Evolutionary conservation across 257 asterid genomes (phyloP).

Genomic region (Solanum virginianum): DNA sequence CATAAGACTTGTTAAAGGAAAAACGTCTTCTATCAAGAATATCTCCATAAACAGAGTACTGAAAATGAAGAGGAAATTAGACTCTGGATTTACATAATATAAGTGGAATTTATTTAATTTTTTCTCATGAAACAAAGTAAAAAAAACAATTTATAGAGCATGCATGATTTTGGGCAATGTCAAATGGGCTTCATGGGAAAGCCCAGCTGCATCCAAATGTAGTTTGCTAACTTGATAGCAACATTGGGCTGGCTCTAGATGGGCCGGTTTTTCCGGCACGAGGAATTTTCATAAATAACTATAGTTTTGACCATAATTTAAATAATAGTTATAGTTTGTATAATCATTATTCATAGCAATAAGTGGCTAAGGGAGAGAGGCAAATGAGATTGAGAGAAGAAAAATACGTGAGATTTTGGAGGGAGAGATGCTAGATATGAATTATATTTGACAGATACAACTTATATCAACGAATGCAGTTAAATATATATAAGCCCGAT

Average conservation of each 20-base stretch:
- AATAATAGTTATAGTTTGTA: no score
- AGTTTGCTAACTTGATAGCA: background rate
- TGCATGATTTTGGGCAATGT: background rate
- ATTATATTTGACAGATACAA: no score
- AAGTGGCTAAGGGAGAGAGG: no score
- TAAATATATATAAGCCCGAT: no score
- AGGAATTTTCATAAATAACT: no score
- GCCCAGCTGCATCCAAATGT: background rate
- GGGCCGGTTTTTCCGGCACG: background rate
- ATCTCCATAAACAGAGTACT: background rate
- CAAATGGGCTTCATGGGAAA: background rate
- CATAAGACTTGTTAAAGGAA: background rate
- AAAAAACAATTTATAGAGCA: background rate
- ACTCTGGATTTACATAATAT: background rate
- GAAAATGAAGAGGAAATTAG: background rate
- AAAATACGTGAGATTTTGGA: no score
- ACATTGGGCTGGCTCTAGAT: background rate
- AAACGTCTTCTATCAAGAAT: background rate
- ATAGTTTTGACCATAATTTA: no score
- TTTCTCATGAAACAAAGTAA: background rate
- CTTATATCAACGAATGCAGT: no score
- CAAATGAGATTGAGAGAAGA: no score
- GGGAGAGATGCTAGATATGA: no score
- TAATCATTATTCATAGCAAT: no score
- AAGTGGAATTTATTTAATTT: background rate